Conservation (phyloP, 2,329 filamentous ascomycete genomes). For the Alternaria burnsii region DNA sequence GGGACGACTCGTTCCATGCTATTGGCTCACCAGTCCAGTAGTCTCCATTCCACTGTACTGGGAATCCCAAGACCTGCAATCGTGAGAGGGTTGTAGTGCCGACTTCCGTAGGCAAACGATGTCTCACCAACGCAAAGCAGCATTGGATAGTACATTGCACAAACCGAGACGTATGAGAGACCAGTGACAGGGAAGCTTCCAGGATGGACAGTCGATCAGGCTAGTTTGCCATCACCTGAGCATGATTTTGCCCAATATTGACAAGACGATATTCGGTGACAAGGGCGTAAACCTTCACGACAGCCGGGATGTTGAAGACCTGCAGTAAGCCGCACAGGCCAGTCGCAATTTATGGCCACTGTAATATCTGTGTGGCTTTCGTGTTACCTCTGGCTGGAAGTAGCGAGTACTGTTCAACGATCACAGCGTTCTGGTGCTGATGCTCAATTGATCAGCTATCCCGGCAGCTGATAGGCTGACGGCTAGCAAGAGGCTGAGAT, state of each 20-base stretch:
- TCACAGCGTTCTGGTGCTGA: not conserved
- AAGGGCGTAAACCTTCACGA: not conserved
- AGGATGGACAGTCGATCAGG: not conserved
- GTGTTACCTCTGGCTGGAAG: not conserved
- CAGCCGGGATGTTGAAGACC: not conserved
- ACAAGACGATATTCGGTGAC: not conserved
- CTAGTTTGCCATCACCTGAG: not conserved
- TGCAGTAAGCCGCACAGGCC: not conserved
- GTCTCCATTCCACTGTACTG: not conserved
- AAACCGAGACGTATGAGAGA: fast-evolving
- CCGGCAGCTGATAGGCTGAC: not conserved
- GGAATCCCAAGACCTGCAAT: not conserved
- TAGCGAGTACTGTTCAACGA: not conserved
- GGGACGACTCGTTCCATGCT: not conserved
- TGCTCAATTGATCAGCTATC: not conserved
- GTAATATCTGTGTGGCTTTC: not conserved
- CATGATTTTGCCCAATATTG: not conserved
- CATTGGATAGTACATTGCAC: not conserved
- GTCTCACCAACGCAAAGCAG: not conserved
- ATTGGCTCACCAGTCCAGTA: not conserved
- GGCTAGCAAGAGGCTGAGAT: not conserved
- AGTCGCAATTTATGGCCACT: not conserved
- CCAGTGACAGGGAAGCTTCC: not conserved
- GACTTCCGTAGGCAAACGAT: not conserved
- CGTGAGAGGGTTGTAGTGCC: not conserved